Evolutionary conservation across 805 yeast genomes (phyloP), one percentile per base, ranked within the genome.

Genomic region (Wickerhamiella kazuoi): DNA sequence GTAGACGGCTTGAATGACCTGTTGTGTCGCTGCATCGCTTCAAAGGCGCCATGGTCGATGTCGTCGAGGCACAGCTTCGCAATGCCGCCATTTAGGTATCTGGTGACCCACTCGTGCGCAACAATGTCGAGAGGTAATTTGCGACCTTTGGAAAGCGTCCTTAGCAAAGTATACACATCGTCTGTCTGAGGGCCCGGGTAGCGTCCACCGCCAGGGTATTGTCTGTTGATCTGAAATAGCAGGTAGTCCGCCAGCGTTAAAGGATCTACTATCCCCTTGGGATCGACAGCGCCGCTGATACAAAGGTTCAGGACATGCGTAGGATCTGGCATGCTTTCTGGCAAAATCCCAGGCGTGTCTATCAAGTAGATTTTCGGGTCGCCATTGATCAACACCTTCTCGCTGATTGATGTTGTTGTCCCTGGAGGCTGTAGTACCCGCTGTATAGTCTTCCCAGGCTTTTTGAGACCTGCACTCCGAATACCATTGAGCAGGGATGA

Each of bases 401-500:
- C 87, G 39, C 87, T 75, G 0, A 93, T 74, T 21, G 69, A 68
- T 39, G 82, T 62, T 0, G 98, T 90, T 4, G 87, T 82, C 16
- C 98, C 98, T 1, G 97, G 95, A 45, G 71, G 74, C 9, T 79
- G 77, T 1, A 95, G 94, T 1, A 81, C 96, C 50, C 79, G 79
- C 26, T 7, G 11, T 6, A 11, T 6, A 11, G 6, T 23, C 40
- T 64, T 36, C 51, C 34, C 37, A 35, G 38, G 41, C 19, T 44
- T 46, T 54, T 7, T 59, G 11, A 47, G 52, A 3, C 70, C 65
- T 1, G 63, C 53, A n/a, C 54, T 60, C 42, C 95, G 60, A 37
- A 86, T 59, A 0, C 77, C 65, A 51, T 90, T 90, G 21, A 86
- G 77, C 36, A 90, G 55, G 0, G 95, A 79, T 11, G 94, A 79